Evolutionary conservation across 2,329 filamentous ascomycete genomes (phyloP).

Genomic region (Aureobasidium sp.): DNA sequence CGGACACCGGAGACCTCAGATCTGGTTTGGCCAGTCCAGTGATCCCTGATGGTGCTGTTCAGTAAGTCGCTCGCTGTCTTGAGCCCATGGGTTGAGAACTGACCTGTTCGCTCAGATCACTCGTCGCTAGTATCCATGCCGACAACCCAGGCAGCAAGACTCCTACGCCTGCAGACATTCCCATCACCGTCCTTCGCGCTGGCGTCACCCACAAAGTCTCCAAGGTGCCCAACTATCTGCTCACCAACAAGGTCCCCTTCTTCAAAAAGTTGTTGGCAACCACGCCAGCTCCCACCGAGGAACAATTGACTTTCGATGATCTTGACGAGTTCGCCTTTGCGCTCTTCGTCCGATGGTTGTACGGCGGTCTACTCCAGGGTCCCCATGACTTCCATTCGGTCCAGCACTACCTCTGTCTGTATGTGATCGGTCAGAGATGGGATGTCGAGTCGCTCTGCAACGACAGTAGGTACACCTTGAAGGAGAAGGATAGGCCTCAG

Average conservation of each 20-base stretch:
- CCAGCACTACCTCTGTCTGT: constrained; percentile 28
- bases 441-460: constrained; percentile 26
- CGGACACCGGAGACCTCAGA: constrained; percentile 14
- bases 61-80: constrained; percentile 3
- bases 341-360: constrained; percentile 26
- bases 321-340: constrained; percentile 26
- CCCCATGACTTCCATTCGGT: constrained; percentile 28
- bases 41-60: constrained; percentile 16
- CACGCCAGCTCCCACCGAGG: constrained; percentile 15
- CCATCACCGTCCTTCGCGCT: constrained; percentile 19
- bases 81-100: neutral
- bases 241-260: constrained; percentile 22
- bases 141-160: constrained; percentile 13
- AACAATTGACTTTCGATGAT: constrained; percentile 22
- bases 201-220: constrained; percentile 23
- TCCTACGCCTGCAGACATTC: constrained; percentile 9
- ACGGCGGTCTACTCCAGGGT: constrained; percentile 23
- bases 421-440: constrained; percentile 25
- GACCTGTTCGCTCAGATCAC: constrained; percentile 1
- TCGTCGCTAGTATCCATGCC: constrained; percentile 14
- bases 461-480: constrained; percentile 17
- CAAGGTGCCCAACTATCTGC: constrained; percentile 20
- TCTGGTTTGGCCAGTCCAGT: constrained; percentile 17
- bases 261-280: constrained; percentile 21
- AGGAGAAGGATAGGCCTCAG: neutral